These are phyloP conservation scores for Panicum hallii DNA, from an alignment of 202 grass and related monocot genomes.

Conservation along the genomic window DNA sequence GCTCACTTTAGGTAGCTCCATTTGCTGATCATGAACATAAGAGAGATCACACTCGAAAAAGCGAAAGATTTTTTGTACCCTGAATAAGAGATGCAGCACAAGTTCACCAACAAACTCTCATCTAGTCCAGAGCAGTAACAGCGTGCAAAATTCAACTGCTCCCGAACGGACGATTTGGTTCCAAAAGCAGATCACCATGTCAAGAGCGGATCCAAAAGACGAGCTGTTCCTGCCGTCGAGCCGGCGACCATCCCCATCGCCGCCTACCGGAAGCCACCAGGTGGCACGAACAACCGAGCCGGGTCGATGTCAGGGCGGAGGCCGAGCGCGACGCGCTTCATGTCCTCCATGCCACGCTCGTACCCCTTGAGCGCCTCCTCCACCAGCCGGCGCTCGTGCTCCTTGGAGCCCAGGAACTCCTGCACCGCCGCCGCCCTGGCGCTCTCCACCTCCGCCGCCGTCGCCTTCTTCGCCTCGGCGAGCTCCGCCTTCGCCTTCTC, in stretches of 20 bases:
- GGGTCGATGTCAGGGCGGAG: background rate
- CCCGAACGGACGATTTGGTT: background rate
- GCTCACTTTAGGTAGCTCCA: too few species aligned
- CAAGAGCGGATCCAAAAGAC: background rate
- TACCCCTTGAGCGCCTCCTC: conserved; percentile 28
- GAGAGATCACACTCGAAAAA: too few species aligned
- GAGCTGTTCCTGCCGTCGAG: background rate
- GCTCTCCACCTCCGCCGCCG: conserved; percentile 11
- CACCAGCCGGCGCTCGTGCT: conserved; percentile 1
- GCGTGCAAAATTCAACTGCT: background rate
- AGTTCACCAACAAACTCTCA: background rate
- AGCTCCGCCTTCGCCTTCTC: conserved; percentile 1
- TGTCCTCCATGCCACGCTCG: conserved; percentile 45
- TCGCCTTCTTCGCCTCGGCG: background rate
- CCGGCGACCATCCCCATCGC: background rate
- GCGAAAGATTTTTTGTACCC: too few species aligned
- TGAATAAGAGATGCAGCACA: background rate
- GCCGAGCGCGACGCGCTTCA: conserved; percentile 30
- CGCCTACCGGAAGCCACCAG: background rate
- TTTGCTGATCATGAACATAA: too few species aligned
- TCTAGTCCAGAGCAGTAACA: background rate
- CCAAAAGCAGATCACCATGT: background rate
- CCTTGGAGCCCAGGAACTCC: conserved; percentile 12
- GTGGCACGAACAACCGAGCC: conserved; percentile 17
- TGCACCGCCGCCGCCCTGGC: conserved; percentile 13